Evolutionary conservation across 805 yeast genomes (phyloP), one percentile per base, ranked within the genome.

Genomic region (Yamadazyma laniorum): DNA sequence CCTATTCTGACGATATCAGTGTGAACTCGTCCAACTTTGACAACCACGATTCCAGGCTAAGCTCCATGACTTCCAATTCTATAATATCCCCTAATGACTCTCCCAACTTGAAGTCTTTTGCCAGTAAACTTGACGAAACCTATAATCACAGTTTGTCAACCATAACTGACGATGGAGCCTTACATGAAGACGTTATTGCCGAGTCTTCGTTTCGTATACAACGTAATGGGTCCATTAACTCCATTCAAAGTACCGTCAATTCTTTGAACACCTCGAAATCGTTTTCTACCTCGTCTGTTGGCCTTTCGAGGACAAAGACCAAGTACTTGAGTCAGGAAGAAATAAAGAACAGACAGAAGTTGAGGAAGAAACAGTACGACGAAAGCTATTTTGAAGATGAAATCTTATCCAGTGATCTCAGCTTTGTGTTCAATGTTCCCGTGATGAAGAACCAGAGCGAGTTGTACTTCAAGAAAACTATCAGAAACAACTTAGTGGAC

Each of bases 361-460:
- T 59, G 16, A 54, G 71, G 9, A 67, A 67, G 46, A 61, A 68
- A 45, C 50, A 51, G 23, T 68, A 66, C 41, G 74, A 68, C 35
- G 72, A 67, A 14, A 56, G 63, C 45, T 67, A 65, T 32, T 57
- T 59, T 44, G 72, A 66, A 36, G 73, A 67, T 34, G 69, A 63
- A 25, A 59, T 67, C 18, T 44, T 65, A 21, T 44, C 58, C 9
- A 59, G 61, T 41, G 72, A 67, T 43, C 44, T 66, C 34, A 68
- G 64, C 36, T 51, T 67, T 33, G 67, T 66, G 9, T 68, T 69
- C 46, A 69, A 69, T 43, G 74, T 69, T 14, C 74, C 74, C 1
- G 60, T 69, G 8, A 61, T 68, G 16, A 57, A 56, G 36, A 61
- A 58, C 40, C 62, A 61, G 40, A 58, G 59, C 27, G 66, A 63